These are phyloP conservation scores for Diaporthe destruens DNA, from an alignment of 2,329 filamentous ascomycete genomes.

Conservation along the genomic window DNA sequence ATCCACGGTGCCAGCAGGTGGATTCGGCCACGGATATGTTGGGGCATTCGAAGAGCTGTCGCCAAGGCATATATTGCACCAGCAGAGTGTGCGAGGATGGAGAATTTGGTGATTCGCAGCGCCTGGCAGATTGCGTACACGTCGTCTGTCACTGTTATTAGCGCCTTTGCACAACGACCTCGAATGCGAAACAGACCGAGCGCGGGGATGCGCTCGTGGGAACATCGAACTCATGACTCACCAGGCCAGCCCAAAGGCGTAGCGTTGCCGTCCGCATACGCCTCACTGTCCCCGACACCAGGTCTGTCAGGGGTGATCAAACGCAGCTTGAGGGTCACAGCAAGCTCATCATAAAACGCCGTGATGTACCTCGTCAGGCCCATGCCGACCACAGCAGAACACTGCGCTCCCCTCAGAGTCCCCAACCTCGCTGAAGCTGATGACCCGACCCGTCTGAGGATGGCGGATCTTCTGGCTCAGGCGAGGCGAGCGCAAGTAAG, in stretches of 20 bases:
- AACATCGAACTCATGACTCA: slow-evolving; percentile 58
- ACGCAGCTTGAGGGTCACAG: slow-evolving; percentile 86
- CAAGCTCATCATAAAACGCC: slow-evolving; percentile 96
- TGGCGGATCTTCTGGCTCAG: slow-evolving; percentile 90
- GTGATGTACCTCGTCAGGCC: slow-evolving; percentile 95
- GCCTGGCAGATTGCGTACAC: slow-evolving; percentile 94
- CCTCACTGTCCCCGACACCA: slow-evolving; percentile 91
- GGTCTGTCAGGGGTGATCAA: slow-evolving; percentile 95
- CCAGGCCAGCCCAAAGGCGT: slow-evolving; percentile 95
- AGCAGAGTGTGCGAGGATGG: slow-evolving; percentile 93
- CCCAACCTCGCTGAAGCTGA: slow-evolving; percentile 97
- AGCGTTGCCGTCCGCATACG: slow-evolving; percentile 83
- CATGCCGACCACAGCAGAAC: slow-evolving; percentile 98
- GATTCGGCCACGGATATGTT: slow-evolving; percentile 93
- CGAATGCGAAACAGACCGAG: slow-evolving; percentile 11
- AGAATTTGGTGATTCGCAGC: slow-evolving; percentile 94
- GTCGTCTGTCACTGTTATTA: slow-evolving; percentile 68
- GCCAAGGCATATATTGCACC: slow-evolving; percentile 98
- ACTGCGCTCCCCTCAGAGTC: slow-evolving; percentile 92
- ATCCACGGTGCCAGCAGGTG: slow-evolving; percentile 98
- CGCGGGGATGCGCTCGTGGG: neutral
- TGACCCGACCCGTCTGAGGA: slow-evolving; percentile 85
- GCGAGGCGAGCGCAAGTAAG: slow-evolving; percentile 85
- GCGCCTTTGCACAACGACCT: slow-evolving; percentile 36
- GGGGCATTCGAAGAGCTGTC: slow-evolving; percentile 93